Percentiles rank a stretch among this genome's conserved stretches.
phyloP scores from a whole-genome alignment of 345 rosid genomes.

The Eucalyptus tenuipes region DNA sequence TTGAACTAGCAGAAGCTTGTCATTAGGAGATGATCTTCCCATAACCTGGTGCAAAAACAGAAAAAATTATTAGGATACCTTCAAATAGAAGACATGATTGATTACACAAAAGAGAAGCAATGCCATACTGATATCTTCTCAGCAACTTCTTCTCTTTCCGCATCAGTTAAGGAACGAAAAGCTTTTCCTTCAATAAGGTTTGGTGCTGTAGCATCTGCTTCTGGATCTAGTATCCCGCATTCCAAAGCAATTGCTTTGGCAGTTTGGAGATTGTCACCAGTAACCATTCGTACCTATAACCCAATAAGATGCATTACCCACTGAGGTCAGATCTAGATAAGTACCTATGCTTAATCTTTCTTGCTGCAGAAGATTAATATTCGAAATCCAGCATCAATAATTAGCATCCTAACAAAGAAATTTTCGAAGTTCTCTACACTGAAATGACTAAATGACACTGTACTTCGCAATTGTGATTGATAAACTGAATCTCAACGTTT shows the following conservation, averaged over 20 bases:
- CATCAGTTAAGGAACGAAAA: constrained; percentile 63
- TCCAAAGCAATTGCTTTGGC: constrained; percentile 95
- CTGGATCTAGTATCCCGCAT: constrained; percentile 70
- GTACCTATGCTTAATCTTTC: background rate
- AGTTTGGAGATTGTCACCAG: constrained; percentile 94
- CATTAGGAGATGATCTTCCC: constrained; percentile 89
- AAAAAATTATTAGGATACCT: background rate
- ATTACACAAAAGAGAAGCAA: background rate
- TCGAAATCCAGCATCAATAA: background rate
- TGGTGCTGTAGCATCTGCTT: constrained; percentile 49
- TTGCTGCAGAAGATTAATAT: background rate
- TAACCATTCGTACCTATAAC: constrained; percentile 87
- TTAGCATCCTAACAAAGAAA: background rate
- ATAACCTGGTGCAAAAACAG: constrained; percentile 41
- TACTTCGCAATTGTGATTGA: background rate
- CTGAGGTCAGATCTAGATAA: background rate
- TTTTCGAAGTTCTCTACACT: fast-evolving
- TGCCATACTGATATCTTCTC: constrained; percentile 66
- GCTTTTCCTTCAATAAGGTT: constrained; percentile 75
- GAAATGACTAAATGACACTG: background rate
- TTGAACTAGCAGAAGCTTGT: constrained; percentile 42
- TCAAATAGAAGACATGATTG: background rate
- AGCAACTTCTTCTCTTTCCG: constrained; percentile 58
- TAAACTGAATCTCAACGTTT: background rate
- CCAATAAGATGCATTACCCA: background rate